Base-by-base conservation (phyloP, 2,329 filamentous ascomycete genomes). In the Fusarium longipes region DNA sequence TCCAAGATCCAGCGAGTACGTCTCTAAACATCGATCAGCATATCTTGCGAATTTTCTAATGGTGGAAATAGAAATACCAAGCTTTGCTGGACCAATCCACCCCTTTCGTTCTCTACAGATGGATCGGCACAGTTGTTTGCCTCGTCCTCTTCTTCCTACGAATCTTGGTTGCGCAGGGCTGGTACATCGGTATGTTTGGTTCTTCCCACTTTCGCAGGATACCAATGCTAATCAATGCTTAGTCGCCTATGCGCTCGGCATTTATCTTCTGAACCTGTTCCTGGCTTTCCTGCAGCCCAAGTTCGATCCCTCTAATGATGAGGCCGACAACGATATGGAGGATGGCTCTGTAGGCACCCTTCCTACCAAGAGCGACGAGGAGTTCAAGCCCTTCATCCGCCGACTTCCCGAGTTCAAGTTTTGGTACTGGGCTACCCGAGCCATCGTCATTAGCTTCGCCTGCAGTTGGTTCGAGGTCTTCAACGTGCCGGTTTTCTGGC, bases 321-420 rank as follows among this genome's bases (percentile, higher is more conserved):
- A 86, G 47, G 85, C 93, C 78, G 96, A 99, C 79, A 96, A 93
- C 77, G 94, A 96, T 70, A 95, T 98, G 86, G 96, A 99, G 81
- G 95, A 97, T 74, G 96, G 96, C 64, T 87, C 93, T 17, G 88
- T 89, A 27, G 90, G 91, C 53, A 88, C 88, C 25, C 88, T 99
- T 40, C 96, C 96, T 24, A 98, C 93, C 58, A 97, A 97, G 83
- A 90, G 93, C 74, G 95, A 98, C 76, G 94, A 99, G 76, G 96
- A 99, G 83, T 99, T 99, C 85, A 89, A 93, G 68, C 96, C 96
- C 5, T 99, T 99, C 77, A 97, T 99, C 78, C 89, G 96, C 76
- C 88, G 96, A 63, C 88, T 99, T 24, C 96, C 96, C 56, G 96
- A 99, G 82, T 99, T 99, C 87, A 99, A 99, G 87, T 99, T 99